phyloP scores from a whole-genome alignment of 179 eudicot species.

The Beta macrorhiza region DNA sequence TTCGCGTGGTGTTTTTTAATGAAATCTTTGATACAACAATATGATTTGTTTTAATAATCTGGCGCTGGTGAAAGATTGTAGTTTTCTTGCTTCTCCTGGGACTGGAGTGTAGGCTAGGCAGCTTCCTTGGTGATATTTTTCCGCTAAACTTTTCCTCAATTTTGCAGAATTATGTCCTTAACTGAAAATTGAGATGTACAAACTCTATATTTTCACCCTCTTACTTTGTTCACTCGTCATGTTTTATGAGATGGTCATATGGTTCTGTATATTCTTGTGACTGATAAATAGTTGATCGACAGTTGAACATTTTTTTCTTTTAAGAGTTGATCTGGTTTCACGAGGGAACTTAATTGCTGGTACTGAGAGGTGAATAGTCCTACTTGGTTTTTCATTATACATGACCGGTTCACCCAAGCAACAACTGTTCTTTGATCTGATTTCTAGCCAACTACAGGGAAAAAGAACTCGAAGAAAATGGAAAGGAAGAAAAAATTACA shows the following conservation, averaged over 20 bases:
- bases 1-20: too few species aligned
- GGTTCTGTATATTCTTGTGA: not conserved
- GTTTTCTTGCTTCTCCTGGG: not conserved
- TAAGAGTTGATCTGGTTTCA: not conserved
- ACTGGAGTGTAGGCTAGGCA: not conserved
- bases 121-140: not conserved
- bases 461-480: not conserved
- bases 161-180: not conserved
- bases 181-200: too few species aligned
- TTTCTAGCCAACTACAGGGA: not conserved
- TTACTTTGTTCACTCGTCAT: not conserved
- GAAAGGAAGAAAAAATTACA: not conserved
- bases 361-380: not conserved
- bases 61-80: too few species aligned
- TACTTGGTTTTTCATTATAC: too few species aligned
- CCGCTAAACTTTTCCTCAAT: not conserved
- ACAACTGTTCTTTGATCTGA: not conserved
- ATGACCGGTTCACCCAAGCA: not conserved
- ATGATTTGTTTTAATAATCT: too few species aligned
- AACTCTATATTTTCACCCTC: not conserved
- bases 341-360: not conserved
- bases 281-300: not conserved
- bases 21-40: too few species aligned
- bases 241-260: not conserved
- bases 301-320: not conserved